Percentiles rank a stretch among this genome's conserved stretches.
phyloP scores from a whole-genome alignment of 176 grass and related monocot genomes.

The Oryza meridionalis region DNA sequence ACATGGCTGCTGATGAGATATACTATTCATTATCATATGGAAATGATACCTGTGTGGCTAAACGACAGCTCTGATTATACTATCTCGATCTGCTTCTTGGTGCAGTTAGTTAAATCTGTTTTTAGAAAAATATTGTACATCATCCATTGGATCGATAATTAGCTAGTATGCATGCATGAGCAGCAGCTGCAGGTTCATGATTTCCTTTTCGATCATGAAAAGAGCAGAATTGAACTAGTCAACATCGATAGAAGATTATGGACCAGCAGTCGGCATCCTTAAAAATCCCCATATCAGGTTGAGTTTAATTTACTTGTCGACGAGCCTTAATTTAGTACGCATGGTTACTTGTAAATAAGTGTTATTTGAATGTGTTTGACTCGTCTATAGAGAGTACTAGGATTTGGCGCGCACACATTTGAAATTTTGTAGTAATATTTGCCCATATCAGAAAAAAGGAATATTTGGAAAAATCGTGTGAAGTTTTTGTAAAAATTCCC shows the following conservation, averaged over 20 bases:
- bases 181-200: background rate
- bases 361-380: background rate
- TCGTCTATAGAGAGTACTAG: background rate
- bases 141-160: background rate
- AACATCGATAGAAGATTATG: background rate
- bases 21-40: background rate
- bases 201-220: background rate
- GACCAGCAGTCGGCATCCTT: background rate
- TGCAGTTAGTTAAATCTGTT: background rate
- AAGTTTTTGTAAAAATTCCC: too few species aligned
- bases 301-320: background rate
- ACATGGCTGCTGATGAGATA: background rate
- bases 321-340: too few species aligned
- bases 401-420: background rate
- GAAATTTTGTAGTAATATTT: background rate
- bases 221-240: conserved; percentile 8
- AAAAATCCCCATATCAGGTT: background rate
- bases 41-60: background rate
- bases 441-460: too few species aligned
- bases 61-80: background rate
- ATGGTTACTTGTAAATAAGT: too few species aligned
- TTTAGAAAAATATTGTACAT: background rate
- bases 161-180: too few species aligned
- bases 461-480: too few species aligned
- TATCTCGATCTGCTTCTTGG: background rate